phyloP scores from a whole-genome alignment of 768 basidiomycete genomes.

The Panaeolus cyanescens region DNA sequence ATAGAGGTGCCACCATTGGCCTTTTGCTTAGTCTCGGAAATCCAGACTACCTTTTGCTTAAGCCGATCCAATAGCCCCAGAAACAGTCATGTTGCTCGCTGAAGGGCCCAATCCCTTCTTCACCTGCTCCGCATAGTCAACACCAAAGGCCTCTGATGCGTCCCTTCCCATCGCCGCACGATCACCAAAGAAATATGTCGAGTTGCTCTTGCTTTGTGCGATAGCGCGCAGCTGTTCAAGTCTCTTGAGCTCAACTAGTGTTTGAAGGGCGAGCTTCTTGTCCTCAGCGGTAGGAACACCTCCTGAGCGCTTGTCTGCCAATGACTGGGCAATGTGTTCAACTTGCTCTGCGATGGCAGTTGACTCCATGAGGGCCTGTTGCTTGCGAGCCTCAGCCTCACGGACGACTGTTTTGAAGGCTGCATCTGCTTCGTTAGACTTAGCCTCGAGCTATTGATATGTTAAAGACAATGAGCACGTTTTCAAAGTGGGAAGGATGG shows the following conservation, averaged over 20 bases:
- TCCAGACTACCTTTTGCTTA: neutral
- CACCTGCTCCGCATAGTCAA: slow-evolving; percentile 50
- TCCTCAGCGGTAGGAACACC: slow-evolving; percentile 33
- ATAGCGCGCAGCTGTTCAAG: slow-evolving; percentile 57
- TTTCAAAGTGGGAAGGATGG: neutral
- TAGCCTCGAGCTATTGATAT: slow-evolving; percentile 40
- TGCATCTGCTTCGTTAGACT: slow-evolving; percentile 57
- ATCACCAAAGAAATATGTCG: slow-evolving; percentile 61
- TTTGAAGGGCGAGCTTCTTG: slow-evolving; percentile 38
- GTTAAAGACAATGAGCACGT: neutral
- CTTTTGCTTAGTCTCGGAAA: too few relatives aligned
- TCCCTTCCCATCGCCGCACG: slow-evolving; percentile 32
- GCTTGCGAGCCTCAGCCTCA: slow-evolving; percentile 52
- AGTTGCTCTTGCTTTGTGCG: slow-evolving; percentile 48
- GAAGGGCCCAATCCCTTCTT: slow-evolving; percentile 31
- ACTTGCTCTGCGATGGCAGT: slow-evolving; percentile 51
- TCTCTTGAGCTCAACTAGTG: slow-evolving; percentile 49
- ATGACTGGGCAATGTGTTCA: slow-evolving; percentile 42
- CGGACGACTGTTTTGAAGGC: slow-evolving; percentile 50
- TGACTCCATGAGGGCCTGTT: slow-evolving; percentile 47
- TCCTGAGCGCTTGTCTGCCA: slow-evolving; percentile 29
- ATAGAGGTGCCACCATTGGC: too few relatives aligned
- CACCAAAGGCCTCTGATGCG: slow-evolving; percentile 40
- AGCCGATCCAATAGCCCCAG: neutral
- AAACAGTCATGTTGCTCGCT: neutral